A percentile compares a stretch with the other conserved stretches of the same genome.
These are phyloP conservation scores for Alternaria arbusti DNA, from an alignment of 2,329 filamentous ascomycete species.

Conservation along the genomic window DNA sequence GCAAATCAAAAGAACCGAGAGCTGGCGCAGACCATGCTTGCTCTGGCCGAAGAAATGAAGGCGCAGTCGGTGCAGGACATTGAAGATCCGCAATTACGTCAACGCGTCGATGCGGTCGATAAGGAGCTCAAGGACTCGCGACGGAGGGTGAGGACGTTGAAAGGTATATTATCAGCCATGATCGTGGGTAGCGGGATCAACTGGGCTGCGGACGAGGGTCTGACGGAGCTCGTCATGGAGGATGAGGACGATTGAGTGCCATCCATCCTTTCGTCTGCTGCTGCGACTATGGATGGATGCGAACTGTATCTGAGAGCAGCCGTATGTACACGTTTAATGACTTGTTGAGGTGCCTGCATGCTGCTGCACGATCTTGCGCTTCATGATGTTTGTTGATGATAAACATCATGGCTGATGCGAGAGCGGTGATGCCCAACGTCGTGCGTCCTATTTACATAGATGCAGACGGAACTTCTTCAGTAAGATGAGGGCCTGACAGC, in stretches of 20 bases:
- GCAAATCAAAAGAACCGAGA: slow-evolving; percentile 66
- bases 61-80: slow-evolving; percentile 61
- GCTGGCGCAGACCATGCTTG: slow-evolving; percentile 67
- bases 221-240: slow-evolving; percentile 76
- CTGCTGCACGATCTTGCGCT: neutral
- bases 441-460: neutral
- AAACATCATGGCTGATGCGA: slow-evolving; percentile 13
- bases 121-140: slow-evolving; percentile 66
- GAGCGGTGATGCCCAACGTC: slow-evolving; percentile 11
- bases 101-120: slow-evolving; percentile 66
- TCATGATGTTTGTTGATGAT: slow-evolving; percentile 17
- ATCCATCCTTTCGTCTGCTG: neutral
- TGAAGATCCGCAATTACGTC: slow-evolving; percentile 59
- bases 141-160: slow-evolving; percentile 75
- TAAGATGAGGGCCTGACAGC: neutral
- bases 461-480: neutral
- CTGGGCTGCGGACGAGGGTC: slow-evolving; percentile 73
- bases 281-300: neutral
- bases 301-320: neutral
- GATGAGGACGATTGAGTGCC: slow-evolving; percentile 54
- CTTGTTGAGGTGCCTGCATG: neutral
- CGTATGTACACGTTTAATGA: neutral
- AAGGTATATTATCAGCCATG: slow-evolving; percentile 77
- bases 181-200: slow-evolving; percentile 83
- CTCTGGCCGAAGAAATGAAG: slow-evolving; percentile 65